Conservation (phyloP, 176 grass and related monocot species). For the Poa pratensis region DNA sequence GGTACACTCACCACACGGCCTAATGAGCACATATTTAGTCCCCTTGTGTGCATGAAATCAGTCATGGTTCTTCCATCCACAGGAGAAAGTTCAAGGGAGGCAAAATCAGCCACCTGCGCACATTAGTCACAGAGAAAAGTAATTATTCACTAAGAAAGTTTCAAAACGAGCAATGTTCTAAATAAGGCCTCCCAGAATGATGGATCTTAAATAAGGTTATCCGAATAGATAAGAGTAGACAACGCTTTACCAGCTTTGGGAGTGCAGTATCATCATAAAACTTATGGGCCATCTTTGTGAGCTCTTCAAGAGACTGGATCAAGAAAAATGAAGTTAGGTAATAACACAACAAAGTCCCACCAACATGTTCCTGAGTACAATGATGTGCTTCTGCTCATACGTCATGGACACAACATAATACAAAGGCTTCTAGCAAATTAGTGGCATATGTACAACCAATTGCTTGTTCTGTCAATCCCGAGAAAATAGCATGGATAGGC, state of each 20-base stretch:
- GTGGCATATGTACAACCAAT: background rate
- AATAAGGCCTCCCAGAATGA: slow-evolving; percentile 2
- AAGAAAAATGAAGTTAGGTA: slow-evolving; percentile 46
- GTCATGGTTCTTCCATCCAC: slow-evolving; percentile 98
- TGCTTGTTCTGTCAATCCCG: slow-evolving; percentile 9
- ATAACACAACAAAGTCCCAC: slow-evolving; percentile 11
- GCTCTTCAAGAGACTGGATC: slow-evolving; percentile 81
- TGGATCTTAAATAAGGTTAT: slow-evolving; percentile 20
- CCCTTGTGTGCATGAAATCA: slow-evolving; percentile 99
- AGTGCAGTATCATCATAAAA: slow-evolving; percentile 94
- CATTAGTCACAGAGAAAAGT: slow-evolving; percentile 24
- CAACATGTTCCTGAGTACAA: slow-evolving; percentile 33
- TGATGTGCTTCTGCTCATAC: background rate
- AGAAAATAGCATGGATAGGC: slow-evolving; percentile 29
- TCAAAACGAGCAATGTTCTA: slow-evolving; percentile 11
- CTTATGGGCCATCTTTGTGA: slow-evolving; percentile 82
- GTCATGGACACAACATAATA: slow-evolving; percentile 3
- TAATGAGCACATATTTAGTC: slow-evolving; percentile 91
- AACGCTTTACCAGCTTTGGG: slow-evolving; percentile 86
- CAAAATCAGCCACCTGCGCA: slow-evolving; percentile 95
- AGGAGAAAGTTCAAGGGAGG: slow-evolving; percentile 97
- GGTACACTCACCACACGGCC: slow-evolving; percentile 74
- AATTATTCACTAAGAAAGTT: slow-evolving; percentile 35
- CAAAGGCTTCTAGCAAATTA: background rate
- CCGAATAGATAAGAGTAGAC: slow-evolving; percentile 23